phyloP scores from a whole-genome alignment of 345 rosid species.

The Eucalyptus pauciflora region DNA sequence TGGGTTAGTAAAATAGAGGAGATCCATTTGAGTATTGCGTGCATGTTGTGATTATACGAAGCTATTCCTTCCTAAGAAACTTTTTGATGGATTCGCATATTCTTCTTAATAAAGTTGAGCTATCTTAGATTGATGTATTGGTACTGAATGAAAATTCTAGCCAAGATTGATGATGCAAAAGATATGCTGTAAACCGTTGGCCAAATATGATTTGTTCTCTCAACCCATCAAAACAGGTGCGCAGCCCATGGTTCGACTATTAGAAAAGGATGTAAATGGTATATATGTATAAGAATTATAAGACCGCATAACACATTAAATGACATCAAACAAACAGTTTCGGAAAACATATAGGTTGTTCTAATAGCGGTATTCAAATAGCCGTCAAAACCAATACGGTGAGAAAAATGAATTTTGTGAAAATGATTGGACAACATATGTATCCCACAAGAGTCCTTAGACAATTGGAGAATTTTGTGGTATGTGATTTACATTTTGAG shows the following conservation, averaged over 20 bases:
- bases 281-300: too few relatives aligned
- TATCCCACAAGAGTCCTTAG: neutral
- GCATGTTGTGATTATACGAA: neutral
- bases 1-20: neutral
- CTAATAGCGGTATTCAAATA: neutral
- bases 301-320: neutral
- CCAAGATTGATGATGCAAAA: neutral
- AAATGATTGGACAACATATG: neutral
- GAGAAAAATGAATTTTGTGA: neutral
- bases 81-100: neutral
- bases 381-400: too few relatives aligned
- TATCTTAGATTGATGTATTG: neutral
- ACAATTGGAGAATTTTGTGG: neutral
- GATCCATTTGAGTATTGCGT: neutral
- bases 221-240: neutral
- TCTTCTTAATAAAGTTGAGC: neutral
- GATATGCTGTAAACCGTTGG: neutral
- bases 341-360: neutral
- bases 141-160: neutral
- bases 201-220: neutral
- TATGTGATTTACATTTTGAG: neutral
- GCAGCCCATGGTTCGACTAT: neutral
- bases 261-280: neutral
- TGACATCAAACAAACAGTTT: neutral
- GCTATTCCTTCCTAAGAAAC: neutral